Evolutionary conservation across 2,329 filamentous ascomycete genomes (phyloP), one percentile per base, ranked within the genome.

Genomic region (Periglandula ipomoeae): DNA sequence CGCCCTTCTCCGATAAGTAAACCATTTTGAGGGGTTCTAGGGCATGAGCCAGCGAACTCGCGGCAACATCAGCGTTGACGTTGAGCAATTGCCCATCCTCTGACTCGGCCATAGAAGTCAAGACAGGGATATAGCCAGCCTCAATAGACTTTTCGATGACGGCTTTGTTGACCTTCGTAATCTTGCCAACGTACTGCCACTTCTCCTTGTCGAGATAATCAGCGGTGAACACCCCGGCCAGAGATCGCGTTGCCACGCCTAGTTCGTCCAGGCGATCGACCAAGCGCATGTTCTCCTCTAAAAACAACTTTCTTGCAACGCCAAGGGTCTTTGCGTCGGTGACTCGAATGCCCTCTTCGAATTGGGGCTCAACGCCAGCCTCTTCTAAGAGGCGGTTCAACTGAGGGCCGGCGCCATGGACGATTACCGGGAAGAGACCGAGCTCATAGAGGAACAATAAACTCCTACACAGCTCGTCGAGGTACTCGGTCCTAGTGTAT

Each of bases 1-100:
- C 93, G 44, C 93, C 93, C 77, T 97, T 97, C 72, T 98, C 93
- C 5, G 89, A 94, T n/a, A 97, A 77, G 66, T 96, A 98, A 52
- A 98, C 90, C 53, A 97, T 91, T 81, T 98, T 98, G 60, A 97
- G 73, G 23, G 93, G 93, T 69, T 97, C 84, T 47, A 98, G 74
- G 49, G 87, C 82, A 52, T 88, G 84, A 22, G 93, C 91, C 52
- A 98, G 76, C 71, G 96, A 91, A 55, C 90, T 90, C 26, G 93
- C 93, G 32, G 91, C 91, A 53, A 96, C 91, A 67, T 98, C 93
- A 32, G 93, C 93, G 62, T 98, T 98, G 65, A 98, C 93, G 63
- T 98, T 98, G 55, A 98, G 77, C 46, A 97, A 83, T 66, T 91
- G 89, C 8, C 93, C 93, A 55, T 95, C 89, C 42, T 83, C 77